Percentiles rank a stretch among this genome's conserved stretches.
Evolutionary conservation across 2,329 filamentous ascomycete species (phyloP).

Genomic region (Fusarium sp.): DNA sequence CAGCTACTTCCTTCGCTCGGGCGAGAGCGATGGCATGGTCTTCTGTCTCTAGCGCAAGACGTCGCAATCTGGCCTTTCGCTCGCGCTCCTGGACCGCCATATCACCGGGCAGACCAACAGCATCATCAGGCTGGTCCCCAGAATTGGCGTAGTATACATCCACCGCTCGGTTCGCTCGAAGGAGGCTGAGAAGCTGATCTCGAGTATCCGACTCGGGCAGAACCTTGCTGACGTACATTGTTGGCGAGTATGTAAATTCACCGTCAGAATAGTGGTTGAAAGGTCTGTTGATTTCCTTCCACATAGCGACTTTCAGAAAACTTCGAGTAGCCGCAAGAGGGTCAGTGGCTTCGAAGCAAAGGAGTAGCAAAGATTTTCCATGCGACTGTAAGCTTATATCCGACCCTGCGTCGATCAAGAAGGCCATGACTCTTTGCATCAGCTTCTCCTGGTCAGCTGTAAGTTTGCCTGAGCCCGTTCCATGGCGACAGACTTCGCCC

Average conservation of each 20-base stretch:
- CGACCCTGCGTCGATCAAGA: conserved; percentile 70
- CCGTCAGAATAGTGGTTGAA: conserved; percentile 70
- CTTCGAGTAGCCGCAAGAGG: conserved; percentile 69
- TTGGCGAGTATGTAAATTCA: conserved; percentile 73
- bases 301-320: conserved; percentile 74
- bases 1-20: conserved; percentile 67
- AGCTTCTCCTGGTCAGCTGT: conserved; percentile 64
- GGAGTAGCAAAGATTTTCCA: conserved; percentile 71
- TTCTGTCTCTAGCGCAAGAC: conserved; percentile 63
- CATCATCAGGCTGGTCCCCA: conserved; percentile 68
- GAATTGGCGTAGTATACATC: conserved; percentile 70
- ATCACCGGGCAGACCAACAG: conserved; percentile 66
- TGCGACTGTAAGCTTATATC: conserved; percentile 70
- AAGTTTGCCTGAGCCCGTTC: conserved; percentile 63
- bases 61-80: conserved; percentile 63
- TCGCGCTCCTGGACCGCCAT: conserved; percentile 66
- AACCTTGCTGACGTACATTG: conserved; percentile 71
- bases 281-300: conserved; percentile 74
- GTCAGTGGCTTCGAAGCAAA: conserved; percentile 72
- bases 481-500: conserved; percentile 74
- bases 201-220: conserved; percentile 58
- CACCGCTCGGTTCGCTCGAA: conserved; percentile 66
- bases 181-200: conserved; percentile 62
- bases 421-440: conserved; percentile 71
- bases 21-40: conserved; percentile 65